Evolutionary conservation across 2,329 filamentous ascomycete genomes (phyloP), one percentile per base, ranked within the genome.

Genomic region (Pseudocercospora crystallina): DNA sequence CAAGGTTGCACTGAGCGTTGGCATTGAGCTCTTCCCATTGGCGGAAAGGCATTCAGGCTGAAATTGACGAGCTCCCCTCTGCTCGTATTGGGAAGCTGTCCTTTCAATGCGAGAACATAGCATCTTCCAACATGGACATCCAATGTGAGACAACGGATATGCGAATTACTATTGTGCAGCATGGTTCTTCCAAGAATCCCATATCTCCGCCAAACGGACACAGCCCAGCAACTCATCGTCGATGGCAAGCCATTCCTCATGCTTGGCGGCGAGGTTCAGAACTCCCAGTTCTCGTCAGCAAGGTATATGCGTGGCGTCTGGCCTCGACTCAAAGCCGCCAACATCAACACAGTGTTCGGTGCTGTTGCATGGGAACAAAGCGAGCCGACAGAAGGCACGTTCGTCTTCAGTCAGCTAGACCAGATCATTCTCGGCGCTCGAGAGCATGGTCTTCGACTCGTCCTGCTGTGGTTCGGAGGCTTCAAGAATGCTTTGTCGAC

Each of bases 381-480:
- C 31, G 75, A 78, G 61, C 72, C 74, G 5, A 61, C 57, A 1
- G 75, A 77, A 57, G 72, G 70, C 3, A 58, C 62, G 1, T 77
- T 77, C 49, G 65, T 72, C 45, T 76, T 77, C 42, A 44, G 56
- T 2, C 69, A 74, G 44, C 58, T 78, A 8, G 73, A 77, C 35
- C 59, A 67, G 35, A 58, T 73, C 26, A 68, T 77, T 30, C 12
- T 60, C 1, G 71, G 60, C 38, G 73, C 73, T 5, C 61, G 71
- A 12, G 52, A 61, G 35, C 65, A 75, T 54, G 67, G 58, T 3
- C 54, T 76, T 20, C 67, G 68, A 32, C 59, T 77, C 10, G 63
- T 76, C 0, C 54, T 77, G 29, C 58, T 77, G 8, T 77, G 75
- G 75, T 76, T 77, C 58, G 75, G 74, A 5, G 71, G 69, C 12